Percentiles rank a stretch among this genome's conserved stretches.
Evolutionary conservation across 495 filamentous ascomycete genomes (phyloP).

Genomic region (Penicilliopsis zonata): DNA sequence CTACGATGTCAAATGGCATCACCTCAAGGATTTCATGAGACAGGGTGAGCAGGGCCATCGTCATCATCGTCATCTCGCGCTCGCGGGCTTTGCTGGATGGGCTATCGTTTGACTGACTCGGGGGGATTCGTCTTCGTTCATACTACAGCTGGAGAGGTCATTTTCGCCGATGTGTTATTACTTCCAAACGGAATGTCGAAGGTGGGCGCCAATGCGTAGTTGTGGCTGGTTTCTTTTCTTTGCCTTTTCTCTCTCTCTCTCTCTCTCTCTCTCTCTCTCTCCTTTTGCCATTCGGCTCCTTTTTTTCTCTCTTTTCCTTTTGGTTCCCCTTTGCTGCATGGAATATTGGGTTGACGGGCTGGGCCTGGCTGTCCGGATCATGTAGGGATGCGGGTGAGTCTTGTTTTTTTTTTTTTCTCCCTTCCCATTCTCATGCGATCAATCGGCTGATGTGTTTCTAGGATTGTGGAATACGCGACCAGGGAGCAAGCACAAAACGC

Average conservation of each 20-base stretch:
- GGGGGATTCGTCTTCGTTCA: conserved; percentile 11
- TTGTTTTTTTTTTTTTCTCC: conserved; percentile 2
- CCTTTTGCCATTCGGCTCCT: conserved; percentile 27
- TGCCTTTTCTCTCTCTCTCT: conserved; percentile 30
- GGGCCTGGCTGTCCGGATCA: conserved; percentile 77
- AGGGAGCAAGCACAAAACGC: conserved; percentile 98
- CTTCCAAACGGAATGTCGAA: conserved; percentile 99
- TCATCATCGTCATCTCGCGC: conserved; percentile 12
- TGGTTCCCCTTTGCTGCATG: conserved; percentile 50
- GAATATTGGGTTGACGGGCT: conserved; percentile 99
- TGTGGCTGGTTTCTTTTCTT: conserved; percentile 69
- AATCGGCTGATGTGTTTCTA: conserved; percentile 30
- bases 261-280: no score
- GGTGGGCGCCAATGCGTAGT: conserved; percentile 95
- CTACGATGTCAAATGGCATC: conserved; percentile 99
- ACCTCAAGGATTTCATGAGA: conserved; percentile 99
- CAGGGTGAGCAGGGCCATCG: conserved; percentile 67
- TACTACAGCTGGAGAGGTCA: conserved; percentile 83
- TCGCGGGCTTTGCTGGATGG: conserved; percentile 9
- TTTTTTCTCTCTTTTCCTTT: conserved; percentile 52
- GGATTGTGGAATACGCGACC: conserved; percentile 99
- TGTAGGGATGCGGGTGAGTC: conserved; percentile 99
- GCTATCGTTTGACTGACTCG: conserved; percentile 19
- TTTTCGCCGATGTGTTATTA: conserved; percentile 98
- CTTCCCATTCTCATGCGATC: conserved; percentile 5